A percentile compares a stretch with the other conserved stretches of the same genome.
phyloP scores from a whole-genome alignment of 2,329 filamentous ascomycete genomes.

The Aureobasidium leucospermi region DNA sequence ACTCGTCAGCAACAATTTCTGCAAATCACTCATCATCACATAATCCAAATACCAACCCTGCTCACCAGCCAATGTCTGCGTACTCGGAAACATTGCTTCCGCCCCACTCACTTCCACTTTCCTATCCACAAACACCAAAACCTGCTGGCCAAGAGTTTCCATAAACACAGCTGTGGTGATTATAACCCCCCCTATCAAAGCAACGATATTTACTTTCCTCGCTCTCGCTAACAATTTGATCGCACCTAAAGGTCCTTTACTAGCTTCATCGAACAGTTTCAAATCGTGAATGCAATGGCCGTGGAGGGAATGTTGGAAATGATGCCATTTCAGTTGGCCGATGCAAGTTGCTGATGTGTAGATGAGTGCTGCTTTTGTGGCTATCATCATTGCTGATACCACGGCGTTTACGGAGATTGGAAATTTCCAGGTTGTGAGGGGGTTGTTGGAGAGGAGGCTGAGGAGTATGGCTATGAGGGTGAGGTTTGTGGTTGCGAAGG shows the following conservation, averaged over 20 bases:
- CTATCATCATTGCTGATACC: not conserved
- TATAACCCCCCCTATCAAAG: not conserved
- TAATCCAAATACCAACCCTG: slow-evolving; percentile 7
- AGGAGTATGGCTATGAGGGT: not conserved
- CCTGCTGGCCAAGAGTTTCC: slow-evolving; percentile 1
- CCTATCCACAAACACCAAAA: not conserved
- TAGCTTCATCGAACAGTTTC: slow-evolving; percentile 2
- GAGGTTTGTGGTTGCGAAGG: not conserved
- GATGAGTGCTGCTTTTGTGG: not conserved
- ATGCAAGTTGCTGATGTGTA: not conserved
- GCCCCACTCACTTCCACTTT: not conserved
- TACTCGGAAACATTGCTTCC: not conserved
- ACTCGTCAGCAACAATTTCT: not conserved
- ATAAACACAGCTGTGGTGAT: not conserved
- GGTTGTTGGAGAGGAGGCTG: not conserved
- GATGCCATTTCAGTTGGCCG: slow-evolving; percentile 8
- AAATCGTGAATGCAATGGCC: not conserved
- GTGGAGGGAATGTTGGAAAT: not conserved
- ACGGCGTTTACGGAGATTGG: not conserved
- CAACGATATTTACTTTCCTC: not conserved
- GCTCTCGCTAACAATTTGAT: not conserved
- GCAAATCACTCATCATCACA: slow-evolving; percentile 4
- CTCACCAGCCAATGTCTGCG: not conserved
- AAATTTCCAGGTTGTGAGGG: not conserved
- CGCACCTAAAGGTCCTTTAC: slow-evolving; percentile 2